A percentile compares a stretch with the other conserved stretches of the same genome.
Evolutionary conservation across 163 green algal genomes (phyloP).

Genomic region (Coccomyxa subellipsoidea): DNA sequence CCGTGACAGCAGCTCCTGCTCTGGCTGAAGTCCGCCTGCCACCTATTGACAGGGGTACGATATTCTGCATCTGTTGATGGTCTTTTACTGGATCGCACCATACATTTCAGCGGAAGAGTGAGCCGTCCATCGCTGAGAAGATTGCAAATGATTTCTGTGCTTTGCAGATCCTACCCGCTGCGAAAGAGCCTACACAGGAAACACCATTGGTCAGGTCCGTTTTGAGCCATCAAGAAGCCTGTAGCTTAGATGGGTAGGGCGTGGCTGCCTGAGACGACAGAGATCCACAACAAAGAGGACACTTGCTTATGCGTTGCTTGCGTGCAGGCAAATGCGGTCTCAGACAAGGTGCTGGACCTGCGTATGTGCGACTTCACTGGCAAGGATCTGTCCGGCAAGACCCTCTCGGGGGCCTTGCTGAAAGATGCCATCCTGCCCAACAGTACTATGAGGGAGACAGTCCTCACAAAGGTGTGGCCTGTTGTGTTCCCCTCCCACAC

Average conservation of each 20-base stretch:
- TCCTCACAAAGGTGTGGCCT: slow-evolving; percentile 74
- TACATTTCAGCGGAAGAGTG: not conserved
- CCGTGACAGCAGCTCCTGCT: not conserved
- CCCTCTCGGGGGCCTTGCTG: slow-evolving; percentile 84
- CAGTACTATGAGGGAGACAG: slow-evolving; percentile 83
- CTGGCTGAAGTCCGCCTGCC: slow-evolving; percentile 17
- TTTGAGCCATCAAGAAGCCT: not conserved
- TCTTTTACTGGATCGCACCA: not conserved
- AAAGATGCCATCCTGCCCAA: slow-evolving; percentile 50
- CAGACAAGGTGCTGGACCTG: slow-evolving; percentile 89
- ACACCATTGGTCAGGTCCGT: slow-evolving; percentile 90
- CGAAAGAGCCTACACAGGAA: slow-evolving; percentile 84
- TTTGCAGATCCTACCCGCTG: slow-evolving; percentile 82
- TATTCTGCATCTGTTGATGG: not conserved
- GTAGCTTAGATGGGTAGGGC: not conserved
- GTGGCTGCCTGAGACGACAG: no score
- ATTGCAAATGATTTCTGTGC: not conserved
- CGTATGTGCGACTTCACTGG: slow-evolving; percentile 77
- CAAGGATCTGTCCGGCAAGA: slow-evolving; percentile 77
- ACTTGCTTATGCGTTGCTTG: no score
- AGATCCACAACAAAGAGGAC: not conserved
- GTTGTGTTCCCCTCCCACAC: not conserved
- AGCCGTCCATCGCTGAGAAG: not conserved
- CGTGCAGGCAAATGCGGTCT: slow-evolving; percentile 84
- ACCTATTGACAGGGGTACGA: slow-evolving; percentile 4